A percentile compares a stretch with the other conserved stretches of the same genome.
Evolutionary conservation across 2,329 filamentous ascomycete genomes (phyloP).

Genomic region (Alternaria novae-zelandiae): DNA sequence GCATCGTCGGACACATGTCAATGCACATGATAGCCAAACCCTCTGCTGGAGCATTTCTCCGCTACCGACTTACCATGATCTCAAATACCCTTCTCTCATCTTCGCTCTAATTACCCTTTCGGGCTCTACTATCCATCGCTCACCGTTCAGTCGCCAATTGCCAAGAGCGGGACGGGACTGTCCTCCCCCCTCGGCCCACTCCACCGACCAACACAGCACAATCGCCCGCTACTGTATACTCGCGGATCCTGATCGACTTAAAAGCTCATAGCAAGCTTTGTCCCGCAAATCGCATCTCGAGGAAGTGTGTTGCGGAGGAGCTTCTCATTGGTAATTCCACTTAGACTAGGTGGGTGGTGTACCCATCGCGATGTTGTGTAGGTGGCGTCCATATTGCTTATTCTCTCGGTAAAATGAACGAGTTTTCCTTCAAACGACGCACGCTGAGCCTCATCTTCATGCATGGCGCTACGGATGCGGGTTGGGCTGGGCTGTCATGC

Average conservation of each 20-base stretch:
- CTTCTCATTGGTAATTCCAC: not conserved
- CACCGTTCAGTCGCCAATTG: not conserved
- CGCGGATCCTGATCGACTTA: not conserved
- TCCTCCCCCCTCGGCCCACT: not conserved
- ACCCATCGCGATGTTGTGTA: not conserved
- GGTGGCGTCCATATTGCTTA: slow-evolving; percentile 20
- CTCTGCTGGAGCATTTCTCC: not conserved
- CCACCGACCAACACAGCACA: not conserved
- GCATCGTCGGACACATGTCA: not conserved
- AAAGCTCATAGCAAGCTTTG: not conserved
- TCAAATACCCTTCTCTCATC: not conserved
- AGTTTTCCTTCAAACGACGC: not conserved
- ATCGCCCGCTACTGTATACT: not conserved
- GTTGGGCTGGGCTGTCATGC: slow-evolving; percentile 1
- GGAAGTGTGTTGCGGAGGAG: not conserved
- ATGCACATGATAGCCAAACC: not conserved
- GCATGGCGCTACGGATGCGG: slow-evolving; percentile 7
- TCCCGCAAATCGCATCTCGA: not conserved
- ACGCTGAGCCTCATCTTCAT: slow-evolving; percentile 23
- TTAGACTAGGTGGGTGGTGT: not conserved
- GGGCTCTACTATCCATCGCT: not conserved
- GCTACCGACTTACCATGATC: not conserved
- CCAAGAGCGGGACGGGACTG: slow-evolving; percentile 1
- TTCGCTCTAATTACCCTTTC: not conserved
- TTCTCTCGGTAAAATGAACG: slow-evolving; percentile 10